Conservation (phyloP, 2,329 filamentous ascomycete genomes). For the Ceratocystis cacaofunesta region DNA sequence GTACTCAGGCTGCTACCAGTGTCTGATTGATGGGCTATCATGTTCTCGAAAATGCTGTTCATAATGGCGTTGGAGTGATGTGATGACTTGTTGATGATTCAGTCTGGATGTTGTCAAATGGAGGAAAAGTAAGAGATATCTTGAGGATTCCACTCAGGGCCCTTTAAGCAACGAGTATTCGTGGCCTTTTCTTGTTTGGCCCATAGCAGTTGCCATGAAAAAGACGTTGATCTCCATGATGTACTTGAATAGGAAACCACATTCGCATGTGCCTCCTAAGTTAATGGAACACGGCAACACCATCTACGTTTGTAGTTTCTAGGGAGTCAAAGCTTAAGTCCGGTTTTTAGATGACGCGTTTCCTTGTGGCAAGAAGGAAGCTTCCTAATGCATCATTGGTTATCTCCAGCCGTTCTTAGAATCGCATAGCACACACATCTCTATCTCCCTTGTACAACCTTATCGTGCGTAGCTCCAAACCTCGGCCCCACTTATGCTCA, state of each 20-base stretch:
- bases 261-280: neutral
- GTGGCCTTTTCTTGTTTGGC: neutral
- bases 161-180: neutral
- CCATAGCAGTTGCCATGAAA: neutral
- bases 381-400: neutral
- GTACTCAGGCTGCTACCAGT: neutral
- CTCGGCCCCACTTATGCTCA: constrained; percentile 7
- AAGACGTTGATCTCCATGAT: neutral
- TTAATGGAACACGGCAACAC: neutral
- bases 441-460: neutral
- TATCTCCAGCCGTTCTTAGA: too few relatives aligned
- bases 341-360: neutral
- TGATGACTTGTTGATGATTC: neutral
- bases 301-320: neutral
- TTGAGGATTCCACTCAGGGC: neutral
- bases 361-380: neutral
- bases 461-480: neutral
- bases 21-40: constrained; percentile 4
- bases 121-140: neutral
- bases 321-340: neutral
- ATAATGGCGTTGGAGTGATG: neutral
- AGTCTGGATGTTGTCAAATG: neutral
- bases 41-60: constrained; percentile 4
- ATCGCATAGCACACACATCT: neutral
- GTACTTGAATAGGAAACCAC: neutral